Evolutionary conservation across 495 filamentous ascomycete genomes (phyloP), one percentile per base, ranked within the genome.

Genomic region (Aspergillus ostianus): DNA sequence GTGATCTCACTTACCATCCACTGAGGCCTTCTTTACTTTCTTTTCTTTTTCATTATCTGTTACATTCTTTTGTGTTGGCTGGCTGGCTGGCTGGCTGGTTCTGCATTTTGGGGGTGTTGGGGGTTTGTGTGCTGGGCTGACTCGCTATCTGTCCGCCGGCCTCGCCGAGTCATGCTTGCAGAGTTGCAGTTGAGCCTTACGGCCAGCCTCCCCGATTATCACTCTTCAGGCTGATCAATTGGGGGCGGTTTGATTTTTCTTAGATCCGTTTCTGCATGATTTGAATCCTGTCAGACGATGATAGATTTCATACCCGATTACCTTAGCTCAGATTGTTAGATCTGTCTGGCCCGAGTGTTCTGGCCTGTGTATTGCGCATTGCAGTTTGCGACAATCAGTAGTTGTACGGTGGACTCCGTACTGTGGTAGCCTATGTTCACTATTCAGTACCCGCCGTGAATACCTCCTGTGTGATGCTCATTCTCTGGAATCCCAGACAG

Each of bases 1-100:
- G 70, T 84, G 82, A 84, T 83, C 80, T 84, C 54, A 66, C 26
- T 68, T 70, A 75, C 76, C 77, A 77, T 77, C 68, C 69, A 67
- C 75, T 77, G 75, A 77, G 67, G 67, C 75, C 74, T 66, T 60
- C 59, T 58, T 53, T 41, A 32, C 27, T 64, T 62, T 53, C 45
- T 65, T 61, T 49, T 57, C 51, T 27, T 64, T 57, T 54, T 46
- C 45, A 46, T 30, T 55, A 46, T 58, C 47, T 53, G 57, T 29
- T 29, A 26, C 57, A 41, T 17, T 48, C 6, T 17, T 53, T 57
- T 57, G n/a, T n/a, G n/a, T n/a, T 48, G 5, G 21, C 9, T 20
- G 45, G n/a, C 19, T 49, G 30, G 20, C 32, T 27, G 23, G n/a
- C 18, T 13, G 3, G 32, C n/a, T n/a, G 45, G 44, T n/a, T 60